These are phyloP conservation scores for Mrakia gelida DNA, from an alignment of 768 basidiomycete genomes.

Conservation along the genomic window DNA sequence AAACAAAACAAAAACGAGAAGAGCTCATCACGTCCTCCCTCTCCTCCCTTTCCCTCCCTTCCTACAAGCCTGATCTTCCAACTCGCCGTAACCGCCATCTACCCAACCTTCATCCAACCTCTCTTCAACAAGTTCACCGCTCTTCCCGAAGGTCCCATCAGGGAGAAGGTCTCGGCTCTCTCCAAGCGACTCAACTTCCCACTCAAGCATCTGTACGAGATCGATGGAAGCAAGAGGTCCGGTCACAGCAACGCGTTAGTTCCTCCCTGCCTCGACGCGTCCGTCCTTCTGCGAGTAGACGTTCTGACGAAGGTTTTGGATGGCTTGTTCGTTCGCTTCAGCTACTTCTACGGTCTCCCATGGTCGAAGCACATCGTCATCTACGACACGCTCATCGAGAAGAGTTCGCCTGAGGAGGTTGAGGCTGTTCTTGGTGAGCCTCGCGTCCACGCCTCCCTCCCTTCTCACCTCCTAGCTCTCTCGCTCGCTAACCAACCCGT, in stretches of 20 bases:
- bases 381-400: slow-evolving; percentile 92
- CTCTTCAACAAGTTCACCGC: slow-evolving; percentile 96
- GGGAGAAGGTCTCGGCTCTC: slow-evolving; percentile 68
- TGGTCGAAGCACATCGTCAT: slow-evolving; percentile 79
- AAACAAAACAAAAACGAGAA: not conserved
- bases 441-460: not conserved
- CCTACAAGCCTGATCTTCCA: slow-evolving; percentile 68
- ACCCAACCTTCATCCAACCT: slow-evolving; percentile 69
- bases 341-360: slow-evolving; percentile 97
- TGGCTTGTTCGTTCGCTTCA: slow-evolving; percentile 3
- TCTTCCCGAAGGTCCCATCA: slow-evolving; percentile 69
- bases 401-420: slow-evolving; percentile 83
- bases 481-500: not conserved
- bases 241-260: slow-evolving; percentile 76
- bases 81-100: slow-evolving; percentile 60
- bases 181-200: slow-evolving; percentile 85
- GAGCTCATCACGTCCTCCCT: not conserved
- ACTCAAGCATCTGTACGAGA: slow-evolving; percentile 88
- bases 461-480: not conserved
- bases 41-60: not conserved
- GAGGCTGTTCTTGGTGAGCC: slow-evolving; percentile 77
- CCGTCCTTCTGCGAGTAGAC: not conserved
- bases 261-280: not conserved
- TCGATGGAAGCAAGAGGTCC: slow-evolving; percentile 92
- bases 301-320: not conserved